Conservation (phyloP, 202 grass and related monocot genomes). For the Cymbopogon flexuosus region DNA sequence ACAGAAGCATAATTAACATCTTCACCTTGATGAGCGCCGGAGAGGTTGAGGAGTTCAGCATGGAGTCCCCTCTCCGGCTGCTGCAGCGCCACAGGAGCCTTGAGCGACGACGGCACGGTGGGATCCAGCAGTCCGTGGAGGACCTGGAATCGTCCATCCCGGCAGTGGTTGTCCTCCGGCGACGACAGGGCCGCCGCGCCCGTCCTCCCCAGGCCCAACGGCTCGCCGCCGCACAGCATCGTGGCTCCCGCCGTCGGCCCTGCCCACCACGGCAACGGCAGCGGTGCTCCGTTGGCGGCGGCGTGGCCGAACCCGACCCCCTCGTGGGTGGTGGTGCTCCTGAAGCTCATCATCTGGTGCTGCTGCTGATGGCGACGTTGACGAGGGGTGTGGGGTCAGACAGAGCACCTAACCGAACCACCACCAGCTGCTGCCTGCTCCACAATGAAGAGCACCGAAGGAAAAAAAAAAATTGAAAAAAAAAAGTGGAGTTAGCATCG, state of each 20-base stretch:
- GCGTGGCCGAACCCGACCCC: constrained; percentile 10
- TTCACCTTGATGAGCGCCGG: constrained; percentile 53
- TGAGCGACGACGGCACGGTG: not conserved
- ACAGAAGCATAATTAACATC: too few species aligned
- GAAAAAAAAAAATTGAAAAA: too few species aligned
- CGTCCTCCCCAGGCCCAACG: constrained; percentile 27
- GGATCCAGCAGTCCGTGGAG: constrained; percentile 30
- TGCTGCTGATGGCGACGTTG: not conserved
- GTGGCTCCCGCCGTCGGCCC: not conserved
- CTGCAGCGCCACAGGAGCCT: not conserved
- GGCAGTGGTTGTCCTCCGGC: constrained; percentile 9
- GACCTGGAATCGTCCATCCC: constrained; percentile 38
- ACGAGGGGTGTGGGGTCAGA: not conserved
- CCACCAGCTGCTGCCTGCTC: too few species aligned
- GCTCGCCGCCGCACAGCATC: constrained; percentile 46
- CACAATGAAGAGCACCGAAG: too few species aligned
- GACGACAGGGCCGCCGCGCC: too few species aligned
- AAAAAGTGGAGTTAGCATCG: too few species aligned
- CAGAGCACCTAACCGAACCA: too few species aligned
- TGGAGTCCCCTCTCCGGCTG: constrained; percentile 37
- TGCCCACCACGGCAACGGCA: constrained; percentile 47
- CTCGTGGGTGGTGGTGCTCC: constrained; percentile 12
- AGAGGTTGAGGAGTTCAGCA: constrained; percentile 41
- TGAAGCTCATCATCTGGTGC: constrained; percentile 40
- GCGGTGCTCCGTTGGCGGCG: constrained; percentile 11